These are phyloP conservation scores for Metschnikowia continentalis DNA, from an alignment of 805 yeast genomes.

Conservation along the genomic window DNA sequence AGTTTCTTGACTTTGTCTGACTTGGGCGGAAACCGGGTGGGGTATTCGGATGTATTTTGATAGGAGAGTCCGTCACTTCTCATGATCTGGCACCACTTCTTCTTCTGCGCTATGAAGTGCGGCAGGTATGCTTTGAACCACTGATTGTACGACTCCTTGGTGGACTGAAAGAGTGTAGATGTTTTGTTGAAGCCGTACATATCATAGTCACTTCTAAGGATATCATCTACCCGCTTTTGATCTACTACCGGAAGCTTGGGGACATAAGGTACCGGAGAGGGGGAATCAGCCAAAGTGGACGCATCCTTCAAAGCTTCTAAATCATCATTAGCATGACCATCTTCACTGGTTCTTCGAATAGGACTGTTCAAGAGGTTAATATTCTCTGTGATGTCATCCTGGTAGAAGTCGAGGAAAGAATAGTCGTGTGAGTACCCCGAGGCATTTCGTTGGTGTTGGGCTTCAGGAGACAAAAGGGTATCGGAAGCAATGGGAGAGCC, in stretches of 20 bases:
- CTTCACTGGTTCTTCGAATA: neutral
- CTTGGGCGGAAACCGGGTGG: slow-evolving; percentile 69
- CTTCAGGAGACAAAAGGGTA: neutral
- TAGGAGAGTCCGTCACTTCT: slow-evolving; percentile 60
- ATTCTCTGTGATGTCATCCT: slow-evolving; percentile 40
- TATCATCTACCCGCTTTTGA: neutral
- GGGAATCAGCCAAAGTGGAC: neutral
- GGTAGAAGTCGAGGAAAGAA: slow-evolving; percentile 37
- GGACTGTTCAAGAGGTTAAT: neutral
- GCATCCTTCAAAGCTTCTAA: neutral
- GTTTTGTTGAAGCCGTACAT: slow-evolving; percentile 84
- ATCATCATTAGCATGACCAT: neutral
- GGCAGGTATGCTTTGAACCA: slow-evolving; percentile 75
- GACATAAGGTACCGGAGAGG: neutral
- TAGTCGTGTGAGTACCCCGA: slow-evolving; percentile 34
- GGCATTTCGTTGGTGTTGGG: slow-evolving; percentile 25
- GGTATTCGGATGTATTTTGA: slow-evolving; percentile 26
- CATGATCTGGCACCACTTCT: slow-evolving; percentile 72
- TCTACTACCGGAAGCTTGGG: slow-evolving; percentile 4
- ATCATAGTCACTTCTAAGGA: slow-evolving; percentile 38
- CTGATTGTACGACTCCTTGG: slow-evolving; percentile 54
- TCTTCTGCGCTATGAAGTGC: slow-evolving; percentile 60
- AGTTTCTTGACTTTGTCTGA: slow-evolving; percentile 77
- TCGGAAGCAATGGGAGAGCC: neutral
- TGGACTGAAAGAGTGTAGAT: slow-evolving; percentile 41